A percentile compares a stretch with the other conserved stretches of the same genome.
Evolutionary conservation across 257 asterid genomes (phyloP).

Genomic region (Misopates orontium): DNA sequence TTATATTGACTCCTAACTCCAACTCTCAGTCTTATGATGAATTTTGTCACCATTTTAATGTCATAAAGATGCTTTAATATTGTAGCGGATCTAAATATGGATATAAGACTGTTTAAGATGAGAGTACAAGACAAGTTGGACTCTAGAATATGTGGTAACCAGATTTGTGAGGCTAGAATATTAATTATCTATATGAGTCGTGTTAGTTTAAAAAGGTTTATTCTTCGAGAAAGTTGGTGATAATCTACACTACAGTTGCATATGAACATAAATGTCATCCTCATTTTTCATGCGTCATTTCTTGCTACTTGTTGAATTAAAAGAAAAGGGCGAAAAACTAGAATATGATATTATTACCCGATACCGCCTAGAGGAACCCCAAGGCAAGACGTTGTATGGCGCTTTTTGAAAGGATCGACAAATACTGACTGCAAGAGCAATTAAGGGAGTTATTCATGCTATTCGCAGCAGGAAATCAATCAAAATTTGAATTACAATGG

Average conservation of each 20-base stretch:
- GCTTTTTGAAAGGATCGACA: constrained; percentile 83
- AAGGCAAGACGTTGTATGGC: constrained; percentile 72
- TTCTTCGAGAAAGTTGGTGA: neutral
- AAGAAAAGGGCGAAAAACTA: neutral
- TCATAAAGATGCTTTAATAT: constrained; percentile 6
- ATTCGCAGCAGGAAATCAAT: constrained; percentile 9
- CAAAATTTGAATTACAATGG: constrained; percentile 27
- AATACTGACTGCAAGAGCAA: constrained; percentile 62
- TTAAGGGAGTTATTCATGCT: constrained; percentile 18
- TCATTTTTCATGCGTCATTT: neutral
- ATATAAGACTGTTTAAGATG: constrained; percentile 14
- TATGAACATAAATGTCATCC: too few species aligned
- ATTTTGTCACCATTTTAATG: constrained; percentile 7
- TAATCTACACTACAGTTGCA: neutral
- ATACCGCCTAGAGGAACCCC: constrained; percentile 98
- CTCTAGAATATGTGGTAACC: constrained; percentile 6
- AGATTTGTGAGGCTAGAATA: neutral
- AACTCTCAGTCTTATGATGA: neutral
- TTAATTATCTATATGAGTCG: too few species aligned
- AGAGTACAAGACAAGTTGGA: neutral
- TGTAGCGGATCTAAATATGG: constrained; percentile 6
- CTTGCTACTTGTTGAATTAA: neutral
- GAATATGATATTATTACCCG: constrained; percentile 62
- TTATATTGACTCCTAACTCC: neutral
- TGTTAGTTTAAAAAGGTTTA: neutral